A percentile compares a stretch with the other conserved stretches of the same genome.
These are phyloP conservation scores for Madurella fahalii DNA, from an alignment of 2,329 filamentous ascomycete species.

Conservation along the genomic window DNA sequence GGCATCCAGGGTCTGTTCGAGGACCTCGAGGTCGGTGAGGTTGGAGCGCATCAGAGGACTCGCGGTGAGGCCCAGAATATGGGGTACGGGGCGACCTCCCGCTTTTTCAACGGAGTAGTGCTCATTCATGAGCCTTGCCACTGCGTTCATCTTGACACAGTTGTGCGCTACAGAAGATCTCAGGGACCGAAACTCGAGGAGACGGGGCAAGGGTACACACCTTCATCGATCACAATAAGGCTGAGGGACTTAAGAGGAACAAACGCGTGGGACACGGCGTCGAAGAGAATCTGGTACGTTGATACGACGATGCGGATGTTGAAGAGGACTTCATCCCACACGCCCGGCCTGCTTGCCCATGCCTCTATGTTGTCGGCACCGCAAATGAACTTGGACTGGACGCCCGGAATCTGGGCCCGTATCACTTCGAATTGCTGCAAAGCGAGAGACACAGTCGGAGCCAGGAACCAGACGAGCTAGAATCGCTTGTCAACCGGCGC, in stretches of 20 bases:
- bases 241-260: conserved; percentile 59
- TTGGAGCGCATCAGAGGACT: conserved; percentile 66
- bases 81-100: conserved; percentile 46
- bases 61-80: conserved; percentile 74
- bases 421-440: conserved; percentile 62
- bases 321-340: conserved; percentile 64
- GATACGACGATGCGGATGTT: conserved; percentile 71
- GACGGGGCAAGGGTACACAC: conserved; percentile 37
- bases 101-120: conserved; percentile 58
- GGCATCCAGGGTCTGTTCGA: conserved; percentile 69
- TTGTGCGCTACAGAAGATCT: conserved; percentile 60
- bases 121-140: conserved; percentile 66
- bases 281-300: conserved; percentile 69
- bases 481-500: conserved; percentile 9
- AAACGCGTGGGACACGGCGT: conserved; percentile 73
- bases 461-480: conserved; percentile 68
- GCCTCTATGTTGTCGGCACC: conserved; percentile 66
- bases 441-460: conserved; percentile 65
- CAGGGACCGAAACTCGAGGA: conserved; percentile 3
- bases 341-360: conserved; percentile 59
- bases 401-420: conserved; percentile 53
- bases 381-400: conserved; percentile 59
- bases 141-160: conserved; percentile 60
- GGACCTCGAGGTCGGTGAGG: conserved; percentile 49
- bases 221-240: conserved; percentile 80